A percentile compares a stretch with the other conserved stretches of the same genome.
phyloP scores from a whole-genome alignment of 2,329 filamentous ascomycete genomes.

The Neofusicoccum sp. region DNA sequence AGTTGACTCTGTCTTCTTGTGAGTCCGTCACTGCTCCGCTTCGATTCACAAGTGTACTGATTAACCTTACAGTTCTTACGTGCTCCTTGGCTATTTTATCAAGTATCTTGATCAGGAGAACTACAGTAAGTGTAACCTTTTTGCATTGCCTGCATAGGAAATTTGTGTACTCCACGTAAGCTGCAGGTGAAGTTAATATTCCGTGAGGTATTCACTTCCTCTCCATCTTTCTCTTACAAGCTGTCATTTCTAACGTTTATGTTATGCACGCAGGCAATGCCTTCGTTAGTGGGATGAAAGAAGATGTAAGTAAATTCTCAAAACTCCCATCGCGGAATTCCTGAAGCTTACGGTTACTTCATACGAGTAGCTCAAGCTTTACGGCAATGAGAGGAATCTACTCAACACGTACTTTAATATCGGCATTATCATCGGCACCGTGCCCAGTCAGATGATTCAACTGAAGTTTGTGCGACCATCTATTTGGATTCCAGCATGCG shows the following conservation, averaged over 20 bases:
- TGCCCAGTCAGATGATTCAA: constrained; percentile 16
- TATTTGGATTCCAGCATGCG: constrained; percentile 14
- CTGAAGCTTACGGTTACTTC: neutral
- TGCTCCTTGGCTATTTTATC: constrained; percentile 3
- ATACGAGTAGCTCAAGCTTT: neutral
- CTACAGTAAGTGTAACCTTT: neutral
- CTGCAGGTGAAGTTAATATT: too few species aligned
- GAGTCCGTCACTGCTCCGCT: neutral
- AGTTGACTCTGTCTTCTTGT: constrained; percentile 1
- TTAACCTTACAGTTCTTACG: neutral
- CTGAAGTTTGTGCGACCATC: constrained; percentile 15
- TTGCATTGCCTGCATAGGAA: neutral
- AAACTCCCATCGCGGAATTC: neutral
- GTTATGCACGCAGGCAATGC: neutral
- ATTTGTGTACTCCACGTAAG: neutral
- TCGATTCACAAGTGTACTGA: neutral
- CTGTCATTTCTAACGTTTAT: too few species aligned
- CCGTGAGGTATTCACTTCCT: too few species aligned
- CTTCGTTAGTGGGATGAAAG: constrained; percentile 18
- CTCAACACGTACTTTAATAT: constrained; percentile 16
- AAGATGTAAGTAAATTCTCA: neutral
- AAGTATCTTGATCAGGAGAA: constrained; percentile 7
- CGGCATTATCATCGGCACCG: constrained; percentile 13
- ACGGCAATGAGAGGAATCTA: constrained; percentile 10
- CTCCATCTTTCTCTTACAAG: too few species aligned